These are phyloP conservation scores for Cyanidium caldarium DNA, from an alignment of 23 red algal genomes.

Conservation along the genomic window DNA sequence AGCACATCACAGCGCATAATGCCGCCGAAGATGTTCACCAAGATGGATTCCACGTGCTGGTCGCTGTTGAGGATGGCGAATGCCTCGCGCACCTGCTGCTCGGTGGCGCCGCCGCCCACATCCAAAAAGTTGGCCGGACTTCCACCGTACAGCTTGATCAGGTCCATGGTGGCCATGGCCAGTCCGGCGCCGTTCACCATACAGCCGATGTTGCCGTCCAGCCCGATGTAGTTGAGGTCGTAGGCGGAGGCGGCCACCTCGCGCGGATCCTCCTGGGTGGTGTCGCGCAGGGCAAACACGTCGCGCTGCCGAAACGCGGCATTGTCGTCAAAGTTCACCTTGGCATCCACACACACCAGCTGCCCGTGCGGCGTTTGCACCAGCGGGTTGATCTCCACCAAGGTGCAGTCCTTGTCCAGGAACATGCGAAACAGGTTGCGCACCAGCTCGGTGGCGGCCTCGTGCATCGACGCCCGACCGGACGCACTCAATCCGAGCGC, in stretches of 20 bases:
- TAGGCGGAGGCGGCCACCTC: conserved; percentile 51
- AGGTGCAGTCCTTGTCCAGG: conserved; percentile 62
- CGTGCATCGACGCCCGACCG: background rate
- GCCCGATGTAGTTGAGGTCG: conserved; percentile 90
- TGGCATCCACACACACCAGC: conserved; percentile 86
- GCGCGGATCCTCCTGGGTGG: conserved; percentile 85
- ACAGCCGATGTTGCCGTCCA: conserved; percentile 97
- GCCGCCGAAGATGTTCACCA: conserved; percentile 98
- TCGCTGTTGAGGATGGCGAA: conserved; percentile 86
- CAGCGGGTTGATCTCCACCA: conserved; percentile 89
- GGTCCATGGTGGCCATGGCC: conserved; percentile 99
- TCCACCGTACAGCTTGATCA: conserved; percentile 97
- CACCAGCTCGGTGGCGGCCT: conserved; percentile 37
- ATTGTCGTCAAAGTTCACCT: conserved; percentile 99
- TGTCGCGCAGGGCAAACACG: conserved; percentile 70
- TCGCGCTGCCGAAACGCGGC: conserved; percentile 80
- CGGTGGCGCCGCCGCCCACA: conserved; percentile 87
- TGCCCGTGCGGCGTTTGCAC: conserved; percentile 50
- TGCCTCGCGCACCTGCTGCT: conserved; percentile 85
- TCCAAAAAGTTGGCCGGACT: conserved; percentile 95
- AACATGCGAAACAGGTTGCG: conserved; percentile 62
- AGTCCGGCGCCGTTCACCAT: conserved; percentile 90
- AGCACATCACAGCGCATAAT: conserved; percentile 99
- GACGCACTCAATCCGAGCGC: conserved; percentile 32
- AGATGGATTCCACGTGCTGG: conserved; percentile 56